A percentile compares a stretch with the other conserved stretches of the same genome.
Evolutionary conservation across 73 alveolate genomes (phyloP).

Genomic region (Paramecium tetraurelia): DNA sequence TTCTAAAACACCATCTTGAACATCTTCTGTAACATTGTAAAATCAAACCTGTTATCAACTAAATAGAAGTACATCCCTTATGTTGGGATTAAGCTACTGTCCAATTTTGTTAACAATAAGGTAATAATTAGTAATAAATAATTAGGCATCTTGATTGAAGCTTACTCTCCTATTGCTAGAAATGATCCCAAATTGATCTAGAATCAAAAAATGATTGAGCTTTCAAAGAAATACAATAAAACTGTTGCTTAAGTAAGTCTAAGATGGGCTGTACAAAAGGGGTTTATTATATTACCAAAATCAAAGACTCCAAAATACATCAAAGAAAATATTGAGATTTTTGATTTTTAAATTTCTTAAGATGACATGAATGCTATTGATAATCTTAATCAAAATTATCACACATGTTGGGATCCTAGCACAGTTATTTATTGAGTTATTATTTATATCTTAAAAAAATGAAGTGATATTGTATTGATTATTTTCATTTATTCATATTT

Average conservation of each 20-base stretch:
- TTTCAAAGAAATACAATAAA: constrained; percentile 68
- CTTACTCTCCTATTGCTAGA: constrained; percentile 91
- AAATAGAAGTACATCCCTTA: constrained; percentile 86
- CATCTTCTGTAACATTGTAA: constrained; percentile 70
- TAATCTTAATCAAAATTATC: constrained; percentile 38
- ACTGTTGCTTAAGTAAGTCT: constrained; percentile 74
- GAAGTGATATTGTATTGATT: background rate
- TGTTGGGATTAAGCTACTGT: constrained; percentile 80
- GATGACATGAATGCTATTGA: constrained; percentile 70
- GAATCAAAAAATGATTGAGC: constrained; percentile 51
- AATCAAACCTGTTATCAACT: constrained; percentile 82
- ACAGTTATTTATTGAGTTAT: constrained; percentile 51
- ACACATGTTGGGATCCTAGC: constrained; percentile 53
- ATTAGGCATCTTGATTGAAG: constrained; percentile 71
- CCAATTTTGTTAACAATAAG: constrained; percentile 66
- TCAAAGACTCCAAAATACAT: constrained; percentile 72
- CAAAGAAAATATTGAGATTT: constrained; percentile 73
- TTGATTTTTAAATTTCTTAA: constrained; percentile 70
- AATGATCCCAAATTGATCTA: constrained; percentile 71
- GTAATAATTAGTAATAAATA: background rate
- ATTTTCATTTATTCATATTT: background rate
- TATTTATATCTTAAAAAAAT: background rate
- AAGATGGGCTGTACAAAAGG: constrained; percentile 82
- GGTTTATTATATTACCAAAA: constrained; percentile 79
- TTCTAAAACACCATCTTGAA: constrained; percentile 73